Evolutionary conservation across 345 rosid species (phyloP).

Genomic region (Eucalyptus decipiens): DNA sequence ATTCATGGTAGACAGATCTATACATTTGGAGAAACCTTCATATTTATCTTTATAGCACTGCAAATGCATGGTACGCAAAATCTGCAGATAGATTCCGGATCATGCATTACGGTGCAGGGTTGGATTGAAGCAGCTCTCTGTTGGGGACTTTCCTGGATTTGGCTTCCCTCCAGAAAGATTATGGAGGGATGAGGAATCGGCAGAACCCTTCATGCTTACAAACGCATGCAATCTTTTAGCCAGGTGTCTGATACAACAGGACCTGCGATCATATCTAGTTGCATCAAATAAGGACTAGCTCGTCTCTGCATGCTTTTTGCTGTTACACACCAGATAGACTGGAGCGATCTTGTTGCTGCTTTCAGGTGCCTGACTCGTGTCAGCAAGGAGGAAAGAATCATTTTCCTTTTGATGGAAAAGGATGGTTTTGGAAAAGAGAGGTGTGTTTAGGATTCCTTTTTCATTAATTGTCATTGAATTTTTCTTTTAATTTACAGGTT

Average conservation of each 20-base stretch:
- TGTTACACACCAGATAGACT: background rate
- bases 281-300: background rate
- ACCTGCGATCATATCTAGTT: background rate
- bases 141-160: background rate
- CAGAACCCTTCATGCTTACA: background rate
- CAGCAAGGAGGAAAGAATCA: background rate
- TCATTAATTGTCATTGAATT: background rate
- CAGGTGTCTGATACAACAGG: background rate
- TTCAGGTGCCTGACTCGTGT: background rate
- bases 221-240: background rate
- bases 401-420: background rate
- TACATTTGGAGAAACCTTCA: background rate
- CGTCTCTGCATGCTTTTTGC: background rate
- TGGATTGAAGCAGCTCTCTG: background rate
- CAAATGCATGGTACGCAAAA: background rate
- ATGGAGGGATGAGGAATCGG: background rate
- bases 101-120: background rate
- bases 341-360: background rate
- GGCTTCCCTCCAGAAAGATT: background rate
- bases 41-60: background rate
- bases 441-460: background rate
- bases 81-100: background rate
- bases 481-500: background rate
- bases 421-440: background rate
- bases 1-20: background rate